Percentiles rank a stretch among this genome's conserved stretches.
Evolutionary conservation across 2,329 filamentous ascomycete genomes (phyloP).

Genomic region (Keithomyces neogunnii): DNA sequence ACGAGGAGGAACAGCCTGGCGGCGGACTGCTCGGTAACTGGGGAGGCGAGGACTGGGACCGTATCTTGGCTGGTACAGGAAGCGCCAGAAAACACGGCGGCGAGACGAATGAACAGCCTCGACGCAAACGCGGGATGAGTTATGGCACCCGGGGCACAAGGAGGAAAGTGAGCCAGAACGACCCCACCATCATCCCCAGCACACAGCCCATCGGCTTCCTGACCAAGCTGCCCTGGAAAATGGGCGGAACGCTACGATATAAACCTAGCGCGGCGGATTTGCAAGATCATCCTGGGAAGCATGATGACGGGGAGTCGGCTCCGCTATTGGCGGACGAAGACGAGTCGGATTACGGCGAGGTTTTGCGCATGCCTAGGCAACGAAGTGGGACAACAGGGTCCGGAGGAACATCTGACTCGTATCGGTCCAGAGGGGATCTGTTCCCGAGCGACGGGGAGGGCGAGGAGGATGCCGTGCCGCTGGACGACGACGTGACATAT

Average conservation of each 20-base stretch:
- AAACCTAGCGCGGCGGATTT: constrained; percentile 86
- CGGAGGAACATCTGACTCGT: constrained; percentile 74
- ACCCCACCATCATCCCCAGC: constrained; percentile 84
- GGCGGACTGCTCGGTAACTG: constrained; percentile 62
- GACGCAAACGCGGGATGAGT: constrained; percentile 74
- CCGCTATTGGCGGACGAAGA: constrained; percentile 49
- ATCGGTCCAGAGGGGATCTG: constrained; percentile 79
- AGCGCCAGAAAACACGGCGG: constrained; percentile 28
- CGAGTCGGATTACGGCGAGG: constrained; percentile 20
- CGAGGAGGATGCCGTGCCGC: constrained; percentile 84
- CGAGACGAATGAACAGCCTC: constrained; percentile 51
- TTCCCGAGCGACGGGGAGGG: constrained; percentile 81
- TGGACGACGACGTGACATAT: constrained; percentile 89
- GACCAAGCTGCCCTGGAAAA: constrained; percentile 72
- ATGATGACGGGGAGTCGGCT: constrained; percentile 50
- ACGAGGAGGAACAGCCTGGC: constrained; percentile 43
- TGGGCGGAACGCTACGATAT: constrained; percentile 76
- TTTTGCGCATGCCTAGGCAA: constrained; percentile 30
- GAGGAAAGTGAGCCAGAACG: constrained; percentile 49
- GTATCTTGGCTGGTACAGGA: constrained; percentile 65
- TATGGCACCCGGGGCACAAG: constrained; percentile 63
- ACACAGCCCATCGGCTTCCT: constrained; percentile 81
- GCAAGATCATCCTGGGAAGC: constrained; percentile 68
- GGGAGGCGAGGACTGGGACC: constrained; percentile 78
- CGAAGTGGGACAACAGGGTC: constrained; percentile 75